Evolutionary conservation across 2,329 filamentous ascomycete species (phyloP), one percentile per base, ranked within the genome.

Genomic region (Mariannaea sp.): DNA sequence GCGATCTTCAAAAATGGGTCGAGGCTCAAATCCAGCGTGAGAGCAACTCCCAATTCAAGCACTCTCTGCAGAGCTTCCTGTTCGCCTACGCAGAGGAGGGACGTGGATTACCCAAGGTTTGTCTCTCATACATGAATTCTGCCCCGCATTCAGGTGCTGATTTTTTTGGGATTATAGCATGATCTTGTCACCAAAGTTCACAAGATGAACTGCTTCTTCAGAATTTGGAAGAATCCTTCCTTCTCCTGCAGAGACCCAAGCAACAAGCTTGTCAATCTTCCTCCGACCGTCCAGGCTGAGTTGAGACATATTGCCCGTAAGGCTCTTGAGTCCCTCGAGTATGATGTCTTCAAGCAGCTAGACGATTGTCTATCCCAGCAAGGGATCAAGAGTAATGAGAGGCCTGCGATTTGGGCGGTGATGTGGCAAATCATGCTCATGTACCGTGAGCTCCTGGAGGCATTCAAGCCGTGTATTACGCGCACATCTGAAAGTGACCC

Each of bases 381-480:
- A 42, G 68, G 69, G 9, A 70, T 75, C 10, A 70, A 71, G 60
- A 56, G 66, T 1, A 65, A 73, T 12, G 75, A 77, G 45, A 71
- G 70, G 42, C 64, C 79, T 52, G 71, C 74, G n/a, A 60, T 80
- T 17, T 80, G 78, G 77, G 74, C 71, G 13, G 74, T 73, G 61
- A 65, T 79, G 64, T 80, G 79, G 77, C 75, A 79, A 55, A 64
- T 80, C 50, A 75, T 80, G 36, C 68, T 80, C 33, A 73, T 79
- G 60, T 80, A 80, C 55, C 72, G 73, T 17, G 75, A 79, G 47
- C 65, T 79, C 40, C 65, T 71, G 50, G 53, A 59, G 14, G 64
- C 65, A 7, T 70, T 68, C 54, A 68, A 70, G 47, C 52, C 49
- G 19, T 65, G 67, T 51, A 62, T 72, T 50, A 55, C 55, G 38